Evolutionary conservation across 305 asterid species (phyloP), one percentile per base, ranked within the genome.

Genomic region (Salvia sclarea): DNA sequence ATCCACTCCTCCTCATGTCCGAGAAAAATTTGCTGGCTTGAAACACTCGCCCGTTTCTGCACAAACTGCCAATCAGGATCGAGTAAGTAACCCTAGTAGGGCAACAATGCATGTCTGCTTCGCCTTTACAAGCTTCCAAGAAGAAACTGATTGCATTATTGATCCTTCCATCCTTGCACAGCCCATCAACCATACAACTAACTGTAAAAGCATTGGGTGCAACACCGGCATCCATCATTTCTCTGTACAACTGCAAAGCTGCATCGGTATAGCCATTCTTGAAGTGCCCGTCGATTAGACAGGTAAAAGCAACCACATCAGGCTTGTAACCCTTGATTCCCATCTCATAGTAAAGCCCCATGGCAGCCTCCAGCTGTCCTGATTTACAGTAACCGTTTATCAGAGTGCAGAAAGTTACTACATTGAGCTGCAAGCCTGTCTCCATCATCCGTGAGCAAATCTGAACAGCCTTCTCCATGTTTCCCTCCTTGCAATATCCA

Each of bases 271-370:
- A 86, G 41, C 92, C 89, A 44, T 63, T 79, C 69, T 87, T 87
- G 85, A 92, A 92, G 63, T 87, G 88, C 53, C 95, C 95, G 28
- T 87, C 86, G 37, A 92, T 84, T 71, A 92, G 63, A 47, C 85
- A 61, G n/a, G 96, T 89, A 56, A 75, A 84, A 25, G 84, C 84
- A 52, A 87, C 82, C 66, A 89, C 91, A 69, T 89, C 96, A 48
- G 91, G 87, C 48, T 78, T 73, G 72, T 70, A 77, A n/a, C 86
- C 95, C 72, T 92, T 89, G 33, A 85, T 85, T 17, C 22, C 44
- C 96, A 92, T 89, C 72, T 92, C 96, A 28, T 80, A 66, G 78
- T 77, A 82, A 59, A 92, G 78, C 55, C 96, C 92, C 85, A 74
- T 77, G 7, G 98, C 96, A 64, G 86, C 89, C 49, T 80, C 87